phyloP scores from a whole-genome alignment of 23 red algal species.

The Gracilariopsis chorda region DNA sequence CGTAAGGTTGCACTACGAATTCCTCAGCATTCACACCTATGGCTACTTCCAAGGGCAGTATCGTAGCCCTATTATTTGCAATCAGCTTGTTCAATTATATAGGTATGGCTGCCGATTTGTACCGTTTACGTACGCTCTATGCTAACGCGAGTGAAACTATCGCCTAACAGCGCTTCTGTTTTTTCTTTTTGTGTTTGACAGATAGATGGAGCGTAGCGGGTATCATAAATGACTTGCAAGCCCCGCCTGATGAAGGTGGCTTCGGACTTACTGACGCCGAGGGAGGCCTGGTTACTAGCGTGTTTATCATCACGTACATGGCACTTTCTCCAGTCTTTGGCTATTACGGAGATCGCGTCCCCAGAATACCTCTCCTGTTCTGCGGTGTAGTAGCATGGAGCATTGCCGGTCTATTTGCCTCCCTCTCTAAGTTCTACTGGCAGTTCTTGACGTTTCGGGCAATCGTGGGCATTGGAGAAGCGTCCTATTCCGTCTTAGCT shows the following conservation, averaged over 20 bases:
- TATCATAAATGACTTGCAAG: slow-evolving; percentile 77
- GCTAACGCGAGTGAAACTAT: neutral
- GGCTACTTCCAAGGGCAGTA: slow-evolving; percentile 25
- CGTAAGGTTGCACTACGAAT: too few species aligned
- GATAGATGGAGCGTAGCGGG: slow-evolving; percentile 80
- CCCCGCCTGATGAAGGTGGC: slow-evolving; percentile 47
- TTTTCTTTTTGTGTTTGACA: neutral
- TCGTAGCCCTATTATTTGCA: slow-evolving; percentile 51
- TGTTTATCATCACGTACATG: slow-evolving; percentile 86
- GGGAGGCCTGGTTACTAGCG: slow-evolving; percentile 72
- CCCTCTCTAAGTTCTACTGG: slow-evolving; percentile 56
- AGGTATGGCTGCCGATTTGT: neutral
- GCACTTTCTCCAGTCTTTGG: slow-evolving; percentile 80
- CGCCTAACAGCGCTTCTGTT: neutral
- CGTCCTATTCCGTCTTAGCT: slow-evolving; percentile 69
- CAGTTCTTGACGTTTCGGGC: slow-evolving; percentile 79
- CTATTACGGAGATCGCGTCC: slow-evolving; percentile 75
- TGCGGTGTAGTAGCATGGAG: slow-evolving; percentile 59
- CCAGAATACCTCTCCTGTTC: slow-evolving; percentile 59
- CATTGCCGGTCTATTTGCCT: slow-evolving; percentile 43
- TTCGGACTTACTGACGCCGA: slow-evolving; percentile 69
- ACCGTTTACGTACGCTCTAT: too few species aligned
- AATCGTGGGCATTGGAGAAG: slow-evolving; percentile 80
- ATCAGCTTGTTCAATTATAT: slow-evolving; percentile 71
- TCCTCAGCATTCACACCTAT: too few species aligned